Base-by-base conservation (phyloP, 129 eudicot species). In the Tagetes patula region DNA sequence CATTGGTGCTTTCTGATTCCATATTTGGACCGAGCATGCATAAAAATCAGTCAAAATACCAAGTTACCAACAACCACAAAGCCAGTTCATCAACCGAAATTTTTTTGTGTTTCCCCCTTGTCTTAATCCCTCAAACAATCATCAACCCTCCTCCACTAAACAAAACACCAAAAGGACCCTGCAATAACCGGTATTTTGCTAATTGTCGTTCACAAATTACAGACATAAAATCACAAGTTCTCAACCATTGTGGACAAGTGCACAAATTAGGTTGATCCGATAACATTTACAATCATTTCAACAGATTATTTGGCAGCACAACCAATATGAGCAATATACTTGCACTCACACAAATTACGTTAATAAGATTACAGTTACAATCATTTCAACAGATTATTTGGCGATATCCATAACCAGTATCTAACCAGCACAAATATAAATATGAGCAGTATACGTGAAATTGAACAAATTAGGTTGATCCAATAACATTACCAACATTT, bases 1-100 rank as follows among this genome's bases (percentile, higher is more conserved):
- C 36, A 70, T 84, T 65, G 41, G 80, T 66, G 77, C 70, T 68
- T 58, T 84, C 90, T 30, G 63, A 70, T 49, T 84, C 97, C 95
- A 91, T 88, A 60, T 53, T 64, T 43, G 36, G 45, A 80, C 31
- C 63, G 65, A 78, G 56, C 11, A 20, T 34, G 69, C 46, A 5
- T 34, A 45, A 8, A 65, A 38, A 41, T 60, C 71, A 8, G 48
- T 62, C 67, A 71, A 59, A 36, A 63, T 61, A 77, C 7, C n/a
- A n/a, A n/a, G n/a, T n/a, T n/a, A n/a, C n/a, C 38, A 40, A 62
- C 42, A 59, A 46, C 54, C 37, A 56, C 53, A 65, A 65, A 69
- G 12, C 72, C 45, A 32, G 38, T 11, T 52, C 42, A 53, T 36
- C 27, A 55, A 55, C 72, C 82, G 48, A 40, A 59, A 63, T 38